Base-by-base conservation (phyloP, 2,329 filamentous ascomycete species). In the Colletotrichum tabaci region DNA sequence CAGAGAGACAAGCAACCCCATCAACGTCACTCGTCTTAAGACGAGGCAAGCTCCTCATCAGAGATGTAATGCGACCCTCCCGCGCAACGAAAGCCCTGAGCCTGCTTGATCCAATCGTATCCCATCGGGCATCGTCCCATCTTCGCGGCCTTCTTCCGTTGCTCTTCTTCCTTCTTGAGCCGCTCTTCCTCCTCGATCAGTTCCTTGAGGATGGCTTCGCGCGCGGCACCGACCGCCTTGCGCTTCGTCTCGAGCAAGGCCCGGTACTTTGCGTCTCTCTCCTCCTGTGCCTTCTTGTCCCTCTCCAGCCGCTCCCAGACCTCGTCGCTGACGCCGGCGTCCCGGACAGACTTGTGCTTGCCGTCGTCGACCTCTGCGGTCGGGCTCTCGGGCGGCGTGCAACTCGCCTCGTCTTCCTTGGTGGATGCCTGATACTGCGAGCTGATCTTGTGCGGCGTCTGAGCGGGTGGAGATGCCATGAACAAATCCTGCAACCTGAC, bases 81-180 rank as follows among this genome's bases (percentile, higher is more conserved):
- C 0, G 85, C 85, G 80, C 92, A 94, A 6, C 90, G 79, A 78
- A 89, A 94, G 0, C 92, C 92, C 1, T 75, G 77, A 1, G 2
- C 50, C 75, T 91, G 86, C 74, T 87, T 89, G 35, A 92, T 89
- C 92, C 92, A 94, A 0, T 68, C 65, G 76, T 58, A 94, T 0
- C 91, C 92, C 21, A 66, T 47, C 0, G 84, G 82, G 77, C 92
- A 95, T 0, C 79, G 61, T 0, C 92, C 92, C 82, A 89, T 83
- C 1, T 74, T 40, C 74, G 77, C 79, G 74, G 94, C 77, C 75
- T 87, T 90, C 72, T 76, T 81, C 56, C 77, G 80, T 53, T 76
- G 75, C 74, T 83, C 77, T 67, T 83, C 83, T 71, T 85, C 80
- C 64, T 80, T 74, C 74, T 83, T 77, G 4, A 81, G 78, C 4